Conservation (phyloP, 177 flowering plant genomes). For the Vitis hybrid region DNA sequence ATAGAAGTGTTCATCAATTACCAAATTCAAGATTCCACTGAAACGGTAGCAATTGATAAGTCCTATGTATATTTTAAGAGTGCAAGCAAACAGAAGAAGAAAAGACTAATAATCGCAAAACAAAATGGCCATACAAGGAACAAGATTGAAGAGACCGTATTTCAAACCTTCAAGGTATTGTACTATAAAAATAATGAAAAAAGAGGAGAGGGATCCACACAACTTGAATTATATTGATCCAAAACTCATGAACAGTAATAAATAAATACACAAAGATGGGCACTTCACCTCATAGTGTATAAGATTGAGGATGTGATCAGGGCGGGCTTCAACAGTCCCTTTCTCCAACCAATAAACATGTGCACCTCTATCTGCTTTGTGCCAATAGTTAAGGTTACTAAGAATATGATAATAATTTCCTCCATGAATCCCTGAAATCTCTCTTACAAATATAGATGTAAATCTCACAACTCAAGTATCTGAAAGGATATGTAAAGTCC, state of each 20-base stretch:
- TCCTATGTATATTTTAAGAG: neutral
- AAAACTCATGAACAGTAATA: neutral
- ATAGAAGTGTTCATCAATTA: conserved; percentile 1
- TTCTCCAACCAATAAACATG: conserved; percentile 77
- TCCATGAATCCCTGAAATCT: neutral
- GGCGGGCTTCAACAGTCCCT: conserved; percentile 72
- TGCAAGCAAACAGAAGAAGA: neutral
- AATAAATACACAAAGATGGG: neutral
- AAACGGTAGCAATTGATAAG: neutral
- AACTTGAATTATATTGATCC: neutral
- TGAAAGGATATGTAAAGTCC: conserved; percentile 95
- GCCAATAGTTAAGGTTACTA: conserved; percentile 38
- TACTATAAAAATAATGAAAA: neutral
- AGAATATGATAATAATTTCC: neutral
- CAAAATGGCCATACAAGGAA: neutral
- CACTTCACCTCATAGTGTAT: conserved; percentile 88
- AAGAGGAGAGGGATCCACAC: neutral
- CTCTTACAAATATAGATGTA: neutral
- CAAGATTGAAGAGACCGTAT: neutral
- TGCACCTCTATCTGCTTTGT: conserved; percentile 90
- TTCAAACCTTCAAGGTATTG: neutral
- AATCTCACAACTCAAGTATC: neutral
- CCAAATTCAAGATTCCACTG: neutral
- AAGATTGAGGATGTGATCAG: conserved; percentile 89
- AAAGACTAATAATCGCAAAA: neutral